Evolutionary conservation across 1,284 basidiomycete species (phyloP), one percentile per base, ranked within the genome.

Genomic region (Spongispora temasekensis): DNA sequence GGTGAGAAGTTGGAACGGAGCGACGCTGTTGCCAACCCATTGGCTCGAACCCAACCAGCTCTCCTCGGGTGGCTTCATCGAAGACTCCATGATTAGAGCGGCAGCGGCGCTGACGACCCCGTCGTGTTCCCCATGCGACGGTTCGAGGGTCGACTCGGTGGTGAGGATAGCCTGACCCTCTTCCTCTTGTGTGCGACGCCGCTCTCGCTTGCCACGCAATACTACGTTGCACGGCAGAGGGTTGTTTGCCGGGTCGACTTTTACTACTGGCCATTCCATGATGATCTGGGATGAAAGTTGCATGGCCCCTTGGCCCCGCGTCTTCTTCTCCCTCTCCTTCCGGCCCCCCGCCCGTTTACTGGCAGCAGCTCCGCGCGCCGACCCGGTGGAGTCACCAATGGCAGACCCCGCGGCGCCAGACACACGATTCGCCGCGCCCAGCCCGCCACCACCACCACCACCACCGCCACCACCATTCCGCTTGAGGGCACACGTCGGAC

Each of bases 401-500:
- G 23, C 15, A 0, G 34, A 9, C 27, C 50, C 58, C 19, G 34
- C 13, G 7, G 35, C 64, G 30, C 53, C 12, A 3, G 32, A 35
- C 6, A 28, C 9, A 4, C n/a, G n/a, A n/a, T n/a, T n/a, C n/a
- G n/a, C 19, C 13, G n/a, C 23, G 1, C 35, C 40, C 3, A 37
- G 32, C 32, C 32, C 4, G 32, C 5, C 10, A 13, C 23, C 15
- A 30, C 19, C 1, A 32, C 42, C 3, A 40, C 17, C 1, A 31
- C 15, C 8, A 34, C 21, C 10, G 32, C 60, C 31, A 68, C 68
- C 23, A n/a, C 76, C 76, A 37, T 73, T 69, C 64, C 76, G 74
- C 73, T 81, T 82, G 59, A 67, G 60, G 35, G 67, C 78, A 65
- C 91, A 93, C 12, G 87, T 87, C 10, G 90, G 90, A 70, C 91